These are phyloP conservation scores for Pelargonium fulgidum DNA, from an alignment of 441 rosid genomes.

Conservation along the genomic window DNA sequence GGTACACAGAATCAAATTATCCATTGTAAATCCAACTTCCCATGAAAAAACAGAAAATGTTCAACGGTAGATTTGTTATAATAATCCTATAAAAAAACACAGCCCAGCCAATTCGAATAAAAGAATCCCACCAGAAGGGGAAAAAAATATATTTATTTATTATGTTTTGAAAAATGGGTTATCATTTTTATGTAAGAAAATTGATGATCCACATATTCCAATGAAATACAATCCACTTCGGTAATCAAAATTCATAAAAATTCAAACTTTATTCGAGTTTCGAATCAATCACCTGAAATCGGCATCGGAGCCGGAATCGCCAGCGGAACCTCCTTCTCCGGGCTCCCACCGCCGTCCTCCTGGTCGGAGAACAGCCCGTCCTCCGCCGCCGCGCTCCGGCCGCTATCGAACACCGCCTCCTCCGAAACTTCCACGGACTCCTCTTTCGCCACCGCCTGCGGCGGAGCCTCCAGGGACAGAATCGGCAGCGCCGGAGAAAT, in stretches of 20 bases:
- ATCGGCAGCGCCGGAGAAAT: conserved; percentile 19
- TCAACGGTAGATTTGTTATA: not conserved
- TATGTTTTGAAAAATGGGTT: not conserved
- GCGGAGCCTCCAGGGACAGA: conserved; percentile 26
- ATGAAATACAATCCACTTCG: not conserved
- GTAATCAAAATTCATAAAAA: not conserved
- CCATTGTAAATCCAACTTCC: not conserved
- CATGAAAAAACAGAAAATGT: not conserved
- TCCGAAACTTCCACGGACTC: conserved; percentile 24
- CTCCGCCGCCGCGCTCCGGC: conserved; percentile 53
- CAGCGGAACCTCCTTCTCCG: conserved; percentile 28
- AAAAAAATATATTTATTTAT: not conserved
- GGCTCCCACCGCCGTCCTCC: conserved; percentile 50
- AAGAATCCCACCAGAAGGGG: not conserved
- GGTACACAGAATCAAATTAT: conserved; percentile 4
- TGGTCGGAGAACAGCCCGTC: conserved; percentile 72
- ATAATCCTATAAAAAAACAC: not conserved
- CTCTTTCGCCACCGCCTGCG: conserved; percentile 21
- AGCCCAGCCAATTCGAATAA: not conserved
- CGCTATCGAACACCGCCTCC: conserved; percentile 57
- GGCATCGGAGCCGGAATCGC: conserved; percentile 12
- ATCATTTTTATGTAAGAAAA: not conserved
- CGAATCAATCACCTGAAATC: conserved; percentile 23
- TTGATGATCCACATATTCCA: conserved; percentile 3
- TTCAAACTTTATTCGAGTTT: not conserved